These are phyloP conservation scores for Penicillium mononematosum DNA, from an alignment of 495 filamentous ascomycete genomes.

Conservation along the genomic window DNA sequence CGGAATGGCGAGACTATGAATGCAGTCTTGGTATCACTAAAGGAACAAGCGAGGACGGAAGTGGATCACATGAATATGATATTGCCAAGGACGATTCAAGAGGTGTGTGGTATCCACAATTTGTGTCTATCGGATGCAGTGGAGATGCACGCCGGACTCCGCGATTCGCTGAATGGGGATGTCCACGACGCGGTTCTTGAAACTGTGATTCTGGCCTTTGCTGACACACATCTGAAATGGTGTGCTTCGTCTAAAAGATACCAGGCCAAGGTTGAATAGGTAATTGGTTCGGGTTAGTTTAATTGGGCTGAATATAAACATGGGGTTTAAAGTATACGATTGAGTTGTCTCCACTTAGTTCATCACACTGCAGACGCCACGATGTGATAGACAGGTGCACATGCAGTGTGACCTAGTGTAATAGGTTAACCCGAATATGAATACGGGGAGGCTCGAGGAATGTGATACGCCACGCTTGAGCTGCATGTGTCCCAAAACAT, in stretches of 20 bases:
- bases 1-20: conserved; percentile 8
- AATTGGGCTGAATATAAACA: background rate
- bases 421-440: background rate
- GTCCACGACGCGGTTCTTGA: background rate
- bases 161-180: background rate
- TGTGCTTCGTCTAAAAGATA: background rate
- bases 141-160: background rate
- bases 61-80: conserved; percentile 17
- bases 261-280: background rate
- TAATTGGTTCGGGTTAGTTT: background rate
- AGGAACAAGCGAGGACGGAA: background rate
- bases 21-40: conserved; percentile 2
- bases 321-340: background rate
- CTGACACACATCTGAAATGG: conserved; percentile 5
- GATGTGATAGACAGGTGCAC: background rate
- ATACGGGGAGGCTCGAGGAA: background rate
- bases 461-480: background rate
- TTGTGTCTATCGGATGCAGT: background rate
- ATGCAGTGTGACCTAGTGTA: background rate
- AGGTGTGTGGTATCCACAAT: conserved; percentile 7
- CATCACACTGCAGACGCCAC: background rate
- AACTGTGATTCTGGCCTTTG: background rate
- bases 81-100: background rate
- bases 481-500: background rate
- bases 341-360: background rate